Conservation (phyloP, 495 filamentous ascomycete species). For the Annulohypoxylon bovei region DNA sequence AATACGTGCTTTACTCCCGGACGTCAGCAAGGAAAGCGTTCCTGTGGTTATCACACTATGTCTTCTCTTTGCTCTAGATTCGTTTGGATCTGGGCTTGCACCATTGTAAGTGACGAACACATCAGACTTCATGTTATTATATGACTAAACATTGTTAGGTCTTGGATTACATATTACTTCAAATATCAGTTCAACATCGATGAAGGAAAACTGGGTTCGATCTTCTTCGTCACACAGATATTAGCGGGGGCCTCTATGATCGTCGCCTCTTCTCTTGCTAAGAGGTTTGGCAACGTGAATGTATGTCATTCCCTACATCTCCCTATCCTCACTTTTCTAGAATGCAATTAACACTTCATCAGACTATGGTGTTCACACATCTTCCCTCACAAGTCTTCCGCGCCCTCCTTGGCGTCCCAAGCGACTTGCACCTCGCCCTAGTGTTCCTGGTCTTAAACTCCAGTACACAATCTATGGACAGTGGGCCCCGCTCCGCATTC, state of each 20-base stretch:
- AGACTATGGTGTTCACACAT: conserved; percentile 61
- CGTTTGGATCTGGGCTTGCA: conserved; percentile 78
- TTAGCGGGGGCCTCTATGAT: conserved; percentile 51
- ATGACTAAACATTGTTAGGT: conserved; percentile 39
- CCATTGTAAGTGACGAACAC: conserved; percentile 52
- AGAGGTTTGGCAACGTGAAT: conserved; percentile 79
- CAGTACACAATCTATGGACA: conserved; percentile 78
- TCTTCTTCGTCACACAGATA: conserved; percentile 66
- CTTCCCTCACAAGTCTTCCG: conserved; percentile 57
- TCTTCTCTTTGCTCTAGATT: conserved; percentile 78
- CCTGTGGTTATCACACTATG: conserved; percentile 73
- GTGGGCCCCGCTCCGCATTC: conserved; percentile 83
- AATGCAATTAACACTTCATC: conserved; percentile 13
- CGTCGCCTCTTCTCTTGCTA: conserved; percentile 78
- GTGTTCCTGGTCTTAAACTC: conserved; percentile 66
- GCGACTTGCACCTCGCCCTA: conserved; percentile 62
- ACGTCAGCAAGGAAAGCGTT: conserved; percentile 66
- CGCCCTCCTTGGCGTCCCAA: conserved; percentile 50
- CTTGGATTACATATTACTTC: conserved; percentile 82
- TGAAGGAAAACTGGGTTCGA: conserved; percentile 72
- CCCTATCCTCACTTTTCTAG: background rate
- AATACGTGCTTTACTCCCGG: conserved; percentile 52
- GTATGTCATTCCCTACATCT: conserved; percentile 9
- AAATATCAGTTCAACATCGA: conserved; percentile 75
- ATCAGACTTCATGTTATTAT: background rate